phyloP scores from a whole-genome alignment of 176 grass and related monocot species.

The Avena insularis region DNA sequence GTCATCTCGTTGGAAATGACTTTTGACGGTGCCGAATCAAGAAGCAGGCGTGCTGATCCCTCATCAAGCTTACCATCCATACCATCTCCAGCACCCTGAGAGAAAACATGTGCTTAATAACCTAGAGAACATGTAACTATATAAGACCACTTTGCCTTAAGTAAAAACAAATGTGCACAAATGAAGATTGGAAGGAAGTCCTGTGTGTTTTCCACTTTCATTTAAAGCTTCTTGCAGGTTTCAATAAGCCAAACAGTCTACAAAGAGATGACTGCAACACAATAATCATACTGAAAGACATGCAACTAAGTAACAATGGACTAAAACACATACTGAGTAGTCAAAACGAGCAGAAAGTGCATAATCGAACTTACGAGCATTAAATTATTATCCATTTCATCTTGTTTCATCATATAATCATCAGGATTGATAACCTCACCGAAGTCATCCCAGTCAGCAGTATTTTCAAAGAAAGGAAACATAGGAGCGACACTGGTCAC shows the following conservation, averaged over 20 bases:
- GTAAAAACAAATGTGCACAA: not conserved
- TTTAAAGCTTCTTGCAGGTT: constrained; percentile 17
- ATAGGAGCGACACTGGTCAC: constrained; percentile 80
- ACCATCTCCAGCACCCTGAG: constrained; percentile 78
- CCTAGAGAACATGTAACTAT: constrained; percentile 30
- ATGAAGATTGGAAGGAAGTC: constrained; percentile 1
- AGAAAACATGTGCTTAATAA: constrained; percentile 41
- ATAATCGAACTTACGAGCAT: constrained; percentile 79
- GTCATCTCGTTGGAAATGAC: constrained; percentile 84
- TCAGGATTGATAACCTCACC: constrained; percentile 99
- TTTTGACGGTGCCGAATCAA: constrained; percentile 92
- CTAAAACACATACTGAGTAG: not conserved
- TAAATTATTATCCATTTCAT: constrained; percentile 68
- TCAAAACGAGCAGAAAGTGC: constrained; percentile 1
- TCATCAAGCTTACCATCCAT: constrained; percentile 90
- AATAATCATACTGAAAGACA: constrained; percentile 23
- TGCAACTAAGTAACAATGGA: constrained; percentile 17
- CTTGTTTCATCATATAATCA: constrained; percentile 91
- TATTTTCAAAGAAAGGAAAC: constrained; percentile 95
- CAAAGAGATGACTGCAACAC: not conserved
- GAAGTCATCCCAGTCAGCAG: constrained; percentile 95
- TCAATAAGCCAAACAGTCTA: constrained; percentile 21
- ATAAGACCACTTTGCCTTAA: constrained; percentile 3
- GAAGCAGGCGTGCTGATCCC: constrained; percentile 78
- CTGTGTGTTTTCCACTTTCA: constrained; percentile 10